A percentile compares a stretch with the other conserved stretches of the same genome.
Conservation (phyloP, 768 basidiomycete species). For the Ramaria sp. region DNA sequence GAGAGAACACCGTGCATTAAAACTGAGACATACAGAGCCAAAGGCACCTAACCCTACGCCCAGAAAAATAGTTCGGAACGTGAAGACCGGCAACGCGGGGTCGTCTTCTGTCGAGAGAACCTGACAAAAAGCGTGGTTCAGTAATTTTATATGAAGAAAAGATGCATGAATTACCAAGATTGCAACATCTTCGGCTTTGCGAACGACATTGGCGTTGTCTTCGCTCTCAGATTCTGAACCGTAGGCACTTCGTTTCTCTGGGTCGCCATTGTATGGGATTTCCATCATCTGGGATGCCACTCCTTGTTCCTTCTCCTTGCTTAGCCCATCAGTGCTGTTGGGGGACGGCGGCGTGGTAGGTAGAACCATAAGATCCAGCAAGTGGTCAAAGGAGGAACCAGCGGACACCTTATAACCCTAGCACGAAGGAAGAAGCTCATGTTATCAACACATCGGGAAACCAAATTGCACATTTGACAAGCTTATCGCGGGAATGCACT, state of each 20-base stretch:
- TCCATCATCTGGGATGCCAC: too few relatives aligned
- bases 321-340: background rate
- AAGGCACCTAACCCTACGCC: constrained; percentile 40
- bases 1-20: constrained; percentile 4
- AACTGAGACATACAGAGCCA: constrained; percentile 21
- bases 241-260: too few relatives aligned
- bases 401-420: too few relatives aligned
- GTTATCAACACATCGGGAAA: too few relatives aligned
- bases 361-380: too few relatives aligned
- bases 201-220: constrained; percentile 21
- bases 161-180: constrained; percentile 21
- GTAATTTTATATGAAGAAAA: background rate
- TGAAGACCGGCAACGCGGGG: constrained; percentile 35
- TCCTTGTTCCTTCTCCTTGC: too few relatives aligned
- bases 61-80: constrained; percentile 37
- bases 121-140: constrained; percentile 15
- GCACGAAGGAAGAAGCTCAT: too few relatives aligned
- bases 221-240: constrained; percentile 8
- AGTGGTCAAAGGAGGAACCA: too few relatives aligned
- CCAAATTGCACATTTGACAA: too few relatives aligned
- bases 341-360: background rate
- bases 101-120: constrained; percentile 40
- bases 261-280: too few relatives aligned
- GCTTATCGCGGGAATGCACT: too few relatives aligned
- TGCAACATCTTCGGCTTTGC: constrained; percentile 35